Percentiles rank a stretch among this genome's conserved stretches.
phyloP scores from a whole-genome alignment of 2,329 filamentous ascomycete species.

The Pseudocercospora cruenta region DNA sequence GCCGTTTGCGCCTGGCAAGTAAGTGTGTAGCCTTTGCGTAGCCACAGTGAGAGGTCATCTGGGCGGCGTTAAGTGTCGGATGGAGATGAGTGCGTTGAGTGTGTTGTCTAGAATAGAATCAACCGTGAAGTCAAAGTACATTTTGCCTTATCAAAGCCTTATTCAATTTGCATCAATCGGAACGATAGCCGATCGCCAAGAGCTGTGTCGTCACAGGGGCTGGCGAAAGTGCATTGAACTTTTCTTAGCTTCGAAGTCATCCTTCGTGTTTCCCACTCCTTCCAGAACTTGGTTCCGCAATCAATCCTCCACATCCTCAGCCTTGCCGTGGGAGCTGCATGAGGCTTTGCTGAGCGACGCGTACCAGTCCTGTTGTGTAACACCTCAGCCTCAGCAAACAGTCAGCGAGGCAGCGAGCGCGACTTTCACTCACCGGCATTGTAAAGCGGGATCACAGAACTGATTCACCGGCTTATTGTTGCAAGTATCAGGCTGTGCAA shows the following conservation, averaged over 20 bases:
- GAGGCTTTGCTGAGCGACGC: background rate
- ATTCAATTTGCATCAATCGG: background rate
- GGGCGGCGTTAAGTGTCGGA: no score
- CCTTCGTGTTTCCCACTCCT: background rate
- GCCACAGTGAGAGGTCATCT: no score
- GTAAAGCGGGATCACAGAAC: background rate
- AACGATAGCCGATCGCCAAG: background rate
- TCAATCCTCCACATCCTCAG: background rate
- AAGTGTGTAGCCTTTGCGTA: no score
- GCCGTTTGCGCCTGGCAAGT: no score
- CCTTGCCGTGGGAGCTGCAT: background rate
- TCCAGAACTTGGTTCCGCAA: background rate
- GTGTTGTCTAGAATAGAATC: background rate
- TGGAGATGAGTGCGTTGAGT: background rate
- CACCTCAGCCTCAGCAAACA: background rate
- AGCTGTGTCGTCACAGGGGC: background rate
- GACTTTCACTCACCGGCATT: background rate
- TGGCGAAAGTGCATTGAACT: background rate
- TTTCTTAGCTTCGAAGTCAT: background rate
- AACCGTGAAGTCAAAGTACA: background rate
- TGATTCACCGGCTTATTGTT: background rate
- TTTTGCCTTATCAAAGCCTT: background rate
- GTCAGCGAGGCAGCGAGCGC: background rate
- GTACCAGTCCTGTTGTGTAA: background rate
- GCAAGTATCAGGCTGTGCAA: background rate